phyloP scores from a whole-genome alignment of 2,329 filamentous ascomycete genomes.

The Lasiodiplodia sp. region DNA sequence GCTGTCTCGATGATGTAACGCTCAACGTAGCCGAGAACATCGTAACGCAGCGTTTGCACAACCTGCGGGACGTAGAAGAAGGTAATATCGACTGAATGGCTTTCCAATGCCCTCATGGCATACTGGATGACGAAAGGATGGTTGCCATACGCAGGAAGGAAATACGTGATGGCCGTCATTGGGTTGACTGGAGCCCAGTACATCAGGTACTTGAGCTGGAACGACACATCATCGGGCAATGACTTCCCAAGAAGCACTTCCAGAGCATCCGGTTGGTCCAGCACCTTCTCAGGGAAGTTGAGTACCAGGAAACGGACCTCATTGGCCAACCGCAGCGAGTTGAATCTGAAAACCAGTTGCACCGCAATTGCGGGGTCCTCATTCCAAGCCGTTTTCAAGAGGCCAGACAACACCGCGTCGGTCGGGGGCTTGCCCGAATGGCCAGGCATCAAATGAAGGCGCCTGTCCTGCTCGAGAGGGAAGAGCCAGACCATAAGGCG shows the following conservation, averaged over 20 bases:
- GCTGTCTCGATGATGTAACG: slow-evolving; percentile 96
- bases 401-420: slow-evolving; percentile 62
- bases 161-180: slow-evolving; percentile 90
- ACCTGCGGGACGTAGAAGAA: slow-evolving; percentile 99
- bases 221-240: slow-evolving; percentile 79
- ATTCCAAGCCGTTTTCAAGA: slow-evolving; percentile 84
- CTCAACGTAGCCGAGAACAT: slow-evolving; percentile 91
- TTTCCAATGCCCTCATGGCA: slow-evolving; percentile 92
- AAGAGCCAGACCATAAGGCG: slow-evolving; percentile 89
- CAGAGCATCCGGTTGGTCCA: slow-evolving; percentile 82
- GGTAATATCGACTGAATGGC: slow-evolving; percentile 92
- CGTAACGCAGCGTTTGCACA: slow-evolving; percentile 92
- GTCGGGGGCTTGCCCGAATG: slow-evolving; percentile 50
- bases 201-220: slow-evolving; percentile 89
- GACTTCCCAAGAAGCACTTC: slow-evolving; percentile 79
- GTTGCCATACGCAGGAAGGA: slow-evolving; percentile 87
- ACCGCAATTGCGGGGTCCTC: slow-evolving; percentile 88
- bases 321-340: slow-evolving; percentile 72
- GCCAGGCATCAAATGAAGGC: slow-evolving; percentile 57
- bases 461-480: slow-evolving; percentile 73
- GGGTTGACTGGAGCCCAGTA: slow-evolving; percentile 95
- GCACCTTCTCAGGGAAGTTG: slow-evolving; percentile 81
- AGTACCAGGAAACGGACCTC: slow-evolving; percentile 83
- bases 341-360: slow-evolving; percentile 80
- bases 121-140: slow-evolving; percentile 96